Base-by-base conservation (phyloP, 2,329 filamentous ascomycete genomes). In the Pestalotiopsis sp. region DNA sequence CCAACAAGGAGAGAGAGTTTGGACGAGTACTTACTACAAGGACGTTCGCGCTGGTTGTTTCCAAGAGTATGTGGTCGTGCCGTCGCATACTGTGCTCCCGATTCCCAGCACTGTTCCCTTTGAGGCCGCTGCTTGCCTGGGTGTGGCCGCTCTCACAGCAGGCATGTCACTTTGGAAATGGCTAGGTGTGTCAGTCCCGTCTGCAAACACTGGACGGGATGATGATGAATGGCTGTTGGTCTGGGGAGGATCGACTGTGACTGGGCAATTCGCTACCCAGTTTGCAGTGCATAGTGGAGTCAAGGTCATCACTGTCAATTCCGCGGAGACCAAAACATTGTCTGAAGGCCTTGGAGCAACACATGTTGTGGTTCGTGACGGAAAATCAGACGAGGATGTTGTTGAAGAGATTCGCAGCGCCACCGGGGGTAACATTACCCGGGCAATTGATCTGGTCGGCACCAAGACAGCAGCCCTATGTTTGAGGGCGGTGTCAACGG, bases 121-220 rank as follows among this genome's bases (percentile, higher is more conserved):
- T 52, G 74, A 78, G 64, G 67, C 75, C 9, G 80, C 80, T 11
- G 76, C 81, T 4, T 80, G 78, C 25, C 75, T 83, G 2, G 81
- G 81, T 4, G 81, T 83, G 1, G 80, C 79, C 2, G 81, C 76
- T 17, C 72, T 83, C 13, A 82, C 81, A 13, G 81, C 81, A 2
- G 76, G 78, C 52, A 81, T 83, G 78, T 79, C 81, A 5, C 72
- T 83, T 12, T 82, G 81, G 75, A 77, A 79, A 59, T 83, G 81
- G 78, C 70, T 83, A 5, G 74, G 74, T 12, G 74, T 82, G n/a
- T 76, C 78, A 0, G 71, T 75, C 41, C 71, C 64, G 31, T 68
- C 67, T 62, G 66, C 52, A 60, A 59, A 38, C 57, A 68, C 31
- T 64, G 71, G 67, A 64, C 39, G 64, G 60, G n/a, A 68, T 38